Conservation (phyloP, 192 early-diverging fungal species). For the Gryganskiella cystojenkinii region DNA sequence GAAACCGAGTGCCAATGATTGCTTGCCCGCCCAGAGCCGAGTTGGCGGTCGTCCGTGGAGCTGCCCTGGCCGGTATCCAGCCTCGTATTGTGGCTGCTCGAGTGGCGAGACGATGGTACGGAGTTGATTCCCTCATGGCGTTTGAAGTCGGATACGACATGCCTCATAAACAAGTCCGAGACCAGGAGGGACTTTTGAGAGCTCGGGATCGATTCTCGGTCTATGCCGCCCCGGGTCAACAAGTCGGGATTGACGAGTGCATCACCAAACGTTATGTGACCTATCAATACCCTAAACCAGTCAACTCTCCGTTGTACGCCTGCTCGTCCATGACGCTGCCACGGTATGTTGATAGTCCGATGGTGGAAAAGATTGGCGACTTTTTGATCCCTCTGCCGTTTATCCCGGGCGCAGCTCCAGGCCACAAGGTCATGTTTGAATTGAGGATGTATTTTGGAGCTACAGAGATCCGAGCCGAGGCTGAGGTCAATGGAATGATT, state of each 20-base stretch:
- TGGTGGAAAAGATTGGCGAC: constrained; percentile 44
- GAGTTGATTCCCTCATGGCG: constrained; percentile 54
- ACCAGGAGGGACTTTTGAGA: constrained; percentile 50
- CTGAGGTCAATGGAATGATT: constrained; percentile 54
- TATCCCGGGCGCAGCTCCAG: constrained; percentile 30
- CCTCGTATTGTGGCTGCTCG: constrained; percentile 56
- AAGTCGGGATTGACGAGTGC: constrained; percentile 44
- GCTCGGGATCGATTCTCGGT: constrained; percentile 58
- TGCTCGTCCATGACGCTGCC: constrained; percentile 26
- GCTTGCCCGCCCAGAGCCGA: constrained; percentile 61
- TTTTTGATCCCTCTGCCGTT: constrained; percentile 36
- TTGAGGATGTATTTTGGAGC: constrained; percentile 62
- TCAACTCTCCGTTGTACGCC: constrained; percentile 36
- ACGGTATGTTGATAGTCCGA: constrained; percentile 29
- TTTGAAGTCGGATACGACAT: constrained; percentile 55
- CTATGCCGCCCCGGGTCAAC: constrained; percentile 56
- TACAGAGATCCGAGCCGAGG: constrained; percentile 59
- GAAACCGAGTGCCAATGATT: constrained; percentile 43
- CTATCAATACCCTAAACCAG: constrained; percentile 34
- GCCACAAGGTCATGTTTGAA: constrained; percentile 26
- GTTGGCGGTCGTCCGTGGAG: constrained; percentile 62
- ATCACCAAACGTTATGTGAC: constrained; percentile 39
- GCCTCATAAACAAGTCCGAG: constrained; percentile 45
- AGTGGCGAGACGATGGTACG: constrained; percentile 61
- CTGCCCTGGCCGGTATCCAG: constrained; percentile 58